Conservation (phyloP, 176 grass and related monocot species). For the Urochloa ruziziensis region DNA sequence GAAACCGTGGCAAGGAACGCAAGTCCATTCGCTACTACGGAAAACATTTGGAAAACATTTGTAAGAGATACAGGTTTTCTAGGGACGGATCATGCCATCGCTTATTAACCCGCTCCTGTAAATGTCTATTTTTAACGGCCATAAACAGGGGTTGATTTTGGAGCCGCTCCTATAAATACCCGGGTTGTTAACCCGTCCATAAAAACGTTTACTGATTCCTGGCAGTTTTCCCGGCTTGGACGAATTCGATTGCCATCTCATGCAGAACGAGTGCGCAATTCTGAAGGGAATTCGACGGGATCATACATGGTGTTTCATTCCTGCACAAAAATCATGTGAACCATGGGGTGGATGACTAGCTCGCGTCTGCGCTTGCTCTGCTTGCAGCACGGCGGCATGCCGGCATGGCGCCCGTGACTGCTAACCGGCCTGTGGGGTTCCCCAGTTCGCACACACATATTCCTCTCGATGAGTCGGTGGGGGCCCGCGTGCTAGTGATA, state of each 20-base stretch:
- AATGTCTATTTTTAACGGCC: no score
- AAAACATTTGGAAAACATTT: no score
- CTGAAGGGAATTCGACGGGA: neutral
- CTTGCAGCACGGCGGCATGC: neutral
- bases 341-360: neutral
- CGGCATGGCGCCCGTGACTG: conserved; percentile 37
- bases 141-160: no score
- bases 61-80: no score
- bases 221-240: no score
- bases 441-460: neutral
- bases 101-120: no score
- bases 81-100: no score
- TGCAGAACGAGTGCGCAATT: neutral
- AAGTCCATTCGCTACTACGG: no score
- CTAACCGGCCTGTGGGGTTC: neutral
- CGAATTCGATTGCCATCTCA: neutral
- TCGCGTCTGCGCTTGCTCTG: neutral
- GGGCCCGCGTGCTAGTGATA: conserved; percentile 3
- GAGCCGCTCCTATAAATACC: no score
- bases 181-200: no score
- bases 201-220: no score
- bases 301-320: neutral
- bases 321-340: neutral
- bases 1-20: neutral
- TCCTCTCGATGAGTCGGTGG: neutral